phyloP scores from a whole-genome alignment of 129 eudicot genomes.

The Gnaphalium uliginosum region DNA sequence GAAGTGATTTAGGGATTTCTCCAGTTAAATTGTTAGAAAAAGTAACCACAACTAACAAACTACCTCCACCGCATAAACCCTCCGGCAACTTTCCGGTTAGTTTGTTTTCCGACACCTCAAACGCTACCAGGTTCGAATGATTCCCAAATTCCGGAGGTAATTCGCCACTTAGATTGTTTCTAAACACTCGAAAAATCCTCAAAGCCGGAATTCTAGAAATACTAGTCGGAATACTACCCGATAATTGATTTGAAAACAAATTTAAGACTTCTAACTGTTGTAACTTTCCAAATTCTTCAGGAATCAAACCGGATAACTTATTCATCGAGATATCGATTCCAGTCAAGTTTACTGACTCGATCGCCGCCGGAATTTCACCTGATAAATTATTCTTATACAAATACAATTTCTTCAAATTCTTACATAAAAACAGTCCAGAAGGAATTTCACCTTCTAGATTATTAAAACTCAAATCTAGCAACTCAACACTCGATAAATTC shows the following conservation, averaged over 20 bases:
- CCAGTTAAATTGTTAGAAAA: constrained; percentile 69
- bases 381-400: constrained; percentile 57
- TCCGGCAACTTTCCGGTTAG: constrained; percentile 78
- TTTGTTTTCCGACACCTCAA: constrained; percentile 69
- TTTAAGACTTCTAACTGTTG: constrained; percentile 46
- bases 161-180: constrained; percentile 55
- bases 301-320: constrained; percentile 57
- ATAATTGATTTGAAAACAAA: constrained; percentile 50
- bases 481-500: constrained; percentile 43
- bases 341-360: constrained; percentile 51
- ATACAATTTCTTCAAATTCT: constrained; percentile 48
- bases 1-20: constrained; percentile 65
- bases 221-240: constrained; percentile 56
- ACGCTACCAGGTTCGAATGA: constrained; percentile 65
- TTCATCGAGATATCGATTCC: constrained; percentile 65
- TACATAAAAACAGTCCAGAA: constrained; percentile 57
- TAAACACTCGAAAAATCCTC: constrained; percentile 40
- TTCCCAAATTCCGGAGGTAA: constrained; percentile 67
- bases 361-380: constrained; percentile 51
- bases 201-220: constrained; percentile 48
- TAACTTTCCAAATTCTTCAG: constrained; percentile 56
- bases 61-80: constrained; percentile 58
- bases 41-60: constrained; percentile 55
- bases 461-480: constrained; percentile 59
- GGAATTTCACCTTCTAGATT: constrained; percentile 65